Percentiles rank a stretch among this genome's conserved stretches.
These are phyloP conservation scores for Gossypium raimondii DNA, from an alignment of 345 rosid species.

Conservation along the genomic window DNA sequence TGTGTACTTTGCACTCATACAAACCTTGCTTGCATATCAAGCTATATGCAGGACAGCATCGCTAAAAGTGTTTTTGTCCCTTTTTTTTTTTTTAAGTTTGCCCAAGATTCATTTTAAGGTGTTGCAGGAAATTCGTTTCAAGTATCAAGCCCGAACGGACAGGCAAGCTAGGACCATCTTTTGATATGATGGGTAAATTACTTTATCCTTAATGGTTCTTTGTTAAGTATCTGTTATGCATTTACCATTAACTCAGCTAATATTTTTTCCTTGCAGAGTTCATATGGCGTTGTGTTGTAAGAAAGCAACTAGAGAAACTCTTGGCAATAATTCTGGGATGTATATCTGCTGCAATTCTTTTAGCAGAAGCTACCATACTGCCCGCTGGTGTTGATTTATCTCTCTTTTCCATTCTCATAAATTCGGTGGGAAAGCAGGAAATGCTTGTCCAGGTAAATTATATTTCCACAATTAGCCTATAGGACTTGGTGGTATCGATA, in stretches of 20 bases:
- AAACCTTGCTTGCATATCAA: background rate
- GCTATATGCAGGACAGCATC: background rate
- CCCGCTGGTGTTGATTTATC: conserved; percentile 58
- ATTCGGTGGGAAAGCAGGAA: conserved; percentile 51
- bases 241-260: background rate
- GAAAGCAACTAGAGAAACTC: conserved; percentile 48
- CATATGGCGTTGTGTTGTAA: conserved; percentile 57
- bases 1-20: conserved; percentile 27
- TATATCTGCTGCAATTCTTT: conserved; percentile 72
- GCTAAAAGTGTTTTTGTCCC: background rate
- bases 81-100: background rate
- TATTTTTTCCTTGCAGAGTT: conserved; percentile 42
- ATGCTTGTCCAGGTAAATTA: conserved; percentile 44
- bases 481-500: background rate
- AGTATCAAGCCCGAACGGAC: conserved; percentile 51
- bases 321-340: conserved; percentile 51
- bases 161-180: conserved; percentile 44
- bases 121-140: conserved; percentile 60
- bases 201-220: background rate
- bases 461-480: background rate
- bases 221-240: background rate
- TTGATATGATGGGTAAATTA: conserved; percentile 51
- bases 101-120: background rate
- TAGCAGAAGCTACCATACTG: conserved; percentile 67
- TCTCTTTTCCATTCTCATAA: conserved; percentile 63